Base-by-base conservation (phyloP, 768 basidiomycete species). In the button mushroom (Agaricus bisporus) region DNA sequence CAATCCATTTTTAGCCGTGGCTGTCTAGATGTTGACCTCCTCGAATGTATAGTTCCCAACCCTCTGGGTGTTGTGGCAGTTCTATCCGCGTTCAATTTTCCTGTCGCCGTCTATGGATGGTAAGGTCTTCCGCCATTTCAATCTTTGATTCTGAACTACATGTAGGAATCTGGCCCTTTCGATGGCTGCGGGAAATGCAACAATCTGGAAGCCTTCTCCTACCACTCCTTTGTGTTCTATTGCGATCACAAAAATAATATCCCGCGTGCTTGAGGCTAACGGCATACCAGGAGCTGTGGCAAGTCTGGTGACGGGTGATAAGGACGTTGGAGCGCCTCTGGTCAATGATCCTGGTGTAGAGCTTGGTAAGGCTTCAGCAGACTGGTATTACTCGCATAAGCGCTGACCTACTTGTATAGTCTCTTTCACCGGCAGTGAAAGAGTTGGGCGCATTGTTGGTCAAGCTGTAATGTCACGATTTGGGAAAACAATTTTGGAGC, bases 71-170 rank as follows among this genome's bases (percentile, higher is more conserved):
- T 81, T 39, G 78, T 81, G 37, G 83, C 75, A 28, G 82, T 95
- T 9, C 70, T 98, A 48, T 87, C 91, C 18, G 95, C 95, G 0
- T 98, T 97, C 76, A 98, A 98, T 68, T 98, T 98, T 66, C 95
- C 95, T 9, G 85, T 91, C 41, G 93, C 93, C 32, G 91, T 95
- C 41, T 92, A 91, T 67, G 91, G 91, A 59, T 94, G 91, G 91
- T 86, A 68, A 38, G 73, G 61, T 18, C 25, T 50, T 46, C 54
- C 46, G 20, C 26, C 28, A 20, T 39, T 14, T 14, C 37, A 56
- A 39, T 48, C 15, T 17, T 47, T 36, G 38, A 22, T 26, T 25
- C 39, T 47, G 28, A 43, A 6, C 18, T 20, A 58, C 47, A 60
- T 57, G 47, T 62, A 93, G 94, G 94, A 98, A 98, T 68, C 72